Base-by-base conservation (phyloP, 129 eudicot genomes). In the Glebionis coronaria region DNA sequence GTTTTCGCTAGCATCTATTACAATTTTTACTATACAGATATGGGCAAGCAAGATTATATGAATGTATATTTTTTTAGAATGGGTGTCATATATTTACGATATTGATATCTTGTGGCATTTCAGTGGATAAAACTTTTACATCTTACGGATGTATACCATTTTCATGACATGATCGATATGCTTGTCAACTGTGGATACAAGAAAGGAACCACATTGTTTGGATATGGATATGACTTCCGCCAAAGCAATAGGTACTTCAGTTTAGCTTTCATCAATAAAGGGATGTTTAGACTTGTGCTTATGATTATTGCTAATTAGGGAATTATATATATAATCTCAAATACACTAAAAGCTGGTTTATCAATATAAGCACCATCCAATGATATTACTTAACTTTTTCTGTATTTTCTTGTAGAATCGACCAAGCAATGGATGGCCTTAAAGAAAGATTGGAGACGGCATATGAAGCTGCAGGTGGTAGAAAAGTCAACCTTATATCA, bases 151-250 rank as follows among this genome's bases (percentile, higher is more conserved):
- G 83, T 84, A 61, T 93, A 86, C 78, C 95, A 93, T 77, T 93
- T 93, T 76, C 99, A 93, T 76, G 95, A 93, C 76, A 93, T 93
- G 97, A 93, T 93, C 67, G 82, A 89, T 18, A 89, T 93, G 99
- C 97, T 93, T 38, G 74, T 93, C 67, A 81, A 78, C 51, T 86
- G 88, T 69, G 99, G 99, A 49, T 89, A 88, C 82, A 79, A 78
- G 85, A 93, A 93, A 82, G 99, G 99, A 61, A 89, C 95, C 56
- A 93, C 90, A 35, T 78, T 93, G 83, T 93, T 93, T 63, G 99
- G 99, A 46, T 89, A 79, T 77, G 99, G 97, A 71, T 93, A 89
- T 65, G 97, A 93, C 76, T 89, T 88, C 75, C 87, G 97, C 49
- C 99, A 93, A 82, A 89, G 99, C 72, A 89, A 82, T 67, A 84